Evolutionary conservation across 768 basidiomycete genomes (phyloP).

Genomic region (Asterophora lycoperdoides): DNA sequence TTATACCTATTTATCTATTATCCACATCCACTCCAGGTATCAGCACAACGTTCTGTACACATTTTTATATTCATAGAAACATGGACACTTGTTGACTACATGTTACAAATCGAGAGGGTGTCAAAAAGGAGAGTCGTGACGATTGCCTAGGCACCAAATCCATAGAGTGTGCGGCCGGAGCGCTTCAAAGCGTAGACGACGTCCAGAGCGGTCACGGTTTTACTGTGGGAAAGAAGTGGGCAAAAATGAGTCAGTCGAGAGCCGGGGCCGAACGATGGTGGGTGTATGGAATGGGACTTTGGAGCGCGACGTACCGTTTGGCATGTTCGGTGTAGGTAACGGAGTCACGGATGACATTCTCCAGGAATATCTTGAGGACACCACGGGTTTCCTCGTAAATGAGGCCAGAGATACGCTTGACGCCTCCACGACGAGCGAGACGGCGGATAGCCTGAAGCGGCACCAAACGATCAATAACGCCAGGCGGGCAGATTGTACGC

Average conservation of each 20-base stretch:
- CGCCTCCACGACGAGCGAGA: conserved; percentile 81
- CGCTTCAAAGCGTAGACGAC: conserved; percentile 75
- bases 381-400: conserved; percentile 83
- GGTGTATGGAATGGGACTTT: neutral
- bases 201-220: conserved; percentile 86
- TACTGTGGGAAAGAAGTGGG: conserved; percentile 33
- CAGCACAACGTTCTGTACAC: neutral
- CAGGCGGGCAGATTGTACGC: neutral
- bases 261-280: neutral
- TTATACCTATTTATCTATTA: too few species aligned
- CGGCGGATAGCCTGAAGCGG: conserved; percentile 68
- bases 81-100: neutral
- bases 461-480: conserved; percentile 22
- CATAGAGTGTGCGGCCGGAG: conserved; percentile 75
- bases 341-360: conserved; percentile 43
- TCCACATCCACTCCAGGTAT: neutral
- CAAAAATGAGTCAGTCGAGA: conserved; percentile 9
- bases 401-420: conserved; percentile 72
- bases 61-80: neutral
- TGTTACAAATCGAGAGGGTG: neutral
- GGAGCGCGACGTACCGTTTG: conserved; percentile 51
- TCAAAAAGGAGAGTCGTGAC: neutral
- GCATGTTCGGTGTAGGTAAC: conserved; percentile 92
- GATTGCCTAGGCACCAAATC: conserved; percentile 62
- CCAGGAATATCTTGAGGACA: conserved; percentile 70